Base-by-base conservation (phyloP, 768 basidiomycete species). In the Leucocoprinus birnbaumii region DNA sequence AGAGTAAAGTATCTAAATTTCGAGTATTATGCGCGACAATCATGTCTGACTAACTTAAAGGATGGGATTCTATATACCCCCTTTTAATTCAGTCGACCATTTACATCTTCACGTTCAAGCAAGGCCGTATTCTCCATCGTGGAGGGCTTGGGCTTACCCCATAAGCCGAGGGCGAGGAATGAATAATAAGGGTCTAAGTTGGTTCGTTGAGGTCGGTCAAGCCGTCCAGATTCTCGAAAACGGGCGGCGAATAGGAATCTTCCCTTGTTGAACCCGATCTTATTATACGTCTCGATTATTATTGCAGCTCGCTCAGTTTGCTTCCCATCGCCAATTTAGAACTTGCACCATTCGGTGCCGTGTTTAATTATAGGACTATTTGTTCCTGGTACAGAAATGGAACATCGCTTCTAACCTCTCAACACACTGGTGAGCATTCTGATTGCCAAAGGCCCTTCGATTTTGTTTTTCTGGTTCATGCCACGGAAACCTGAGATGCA, bases 1-100 rank as follows among this genome's bases (percentile, higher is more conserved):
- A 66, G 77, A 73, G 86, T 85, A 59, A 38, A 10, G 38, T 38
- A 4, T 38, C 9, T 16, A 3, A 14, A 38, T 38, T 38, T 38
- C 38, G 4, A 6, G 9, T 38, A 4, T 3, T 38, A 14, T 11
- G 38, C n/a, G 13, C 38, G n/a, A 10, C n/a, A 38, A 3, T 38
- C 16, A n/a, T n/a, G n/a, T 38, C 9, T 22, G 27, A 22, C 10
- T 25, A 26, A 21, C 13, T 46, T 51, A 34, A 53, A 90, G 90
- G 58, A 74, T 91, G 71, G 89, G 90, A 1, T 92, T 91, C 63
- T 89, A 92, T 64, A 87, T 91, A 51, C 86, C 89, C 0, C 90
- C 90, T 0, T 89, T 87, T 67, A 85, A 80, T 55, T 85, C 83
- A 31, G 76, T 91, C 4, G 63, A 82, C 34, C 89, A 92, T 63